Evolutionary conservation across 2,329 filamentous ascomycete genomes (phyloP).

Genomic region (Fusarium brachygibbosum): DNA sequence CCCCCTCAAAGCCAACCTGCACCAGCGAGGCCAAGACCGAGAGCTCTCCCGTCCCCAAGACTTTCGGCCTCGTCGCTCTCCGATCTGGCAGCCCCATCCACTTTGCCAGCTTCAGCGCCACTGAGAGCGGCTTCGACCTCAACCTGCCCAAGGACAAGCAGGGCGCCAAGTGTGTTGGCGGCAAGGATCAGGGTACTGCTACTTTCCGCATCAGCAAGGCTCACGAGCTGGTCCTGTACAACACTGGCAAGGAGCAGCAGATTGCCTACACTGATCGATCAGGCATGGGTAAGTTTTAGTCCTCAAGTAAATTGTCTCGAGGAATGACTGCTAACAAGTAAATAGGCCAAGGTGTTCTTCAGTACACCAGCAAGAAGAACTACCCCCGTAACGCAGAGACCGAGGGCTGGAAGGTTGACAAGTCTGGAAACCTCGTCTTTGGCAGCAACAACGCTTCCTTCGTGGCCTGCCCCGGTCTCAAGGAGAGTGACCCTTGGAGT

Average conservation of each 20-base stretch:
- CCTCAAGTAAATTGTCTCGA: fast-evolving
- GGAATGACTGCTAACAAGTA: not conserved
- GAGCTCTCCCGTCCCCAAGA: not conserved
- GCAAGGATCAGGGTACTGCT: conserved; percentile 56
- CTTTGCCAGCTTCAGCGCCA: conserved; percentile 60
- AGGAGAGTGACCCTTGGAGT: conserved; percentile 56
- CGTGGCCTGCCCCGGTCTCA: conserved; percentile 64
- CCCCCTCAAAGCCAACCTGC: conserved; percentile 6
- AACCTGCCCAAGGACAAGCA: conserved; percentile 54
- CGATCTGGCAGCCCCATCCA: conserved; percentile 65
- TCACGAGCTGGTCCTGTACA: conserved; percentile 62
- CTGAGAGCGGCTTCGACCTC: conserved; percentile 59
- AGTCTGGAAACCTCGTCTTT: conserved; percentile 40
- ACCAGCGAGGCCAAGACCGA: conserved; percentile 28
- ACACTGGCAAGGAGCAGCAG: conserved; percentile 58
- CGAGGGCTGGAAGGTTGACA: conserved; percentile 62
- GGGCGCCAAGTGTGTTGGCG: conserved; percentile 63
- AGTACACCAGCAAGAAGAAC: conserved; percentile 66
- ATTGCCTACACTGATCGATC: conserved; percentile 68
- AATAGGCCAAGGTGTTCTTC: conserved; percentile 65
- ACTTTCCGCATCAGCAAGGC: conserved; percentile 62
- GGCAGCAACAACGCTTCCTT: conserved; percentile 52
- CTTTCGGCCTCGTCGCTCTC: conserved; percentile 64
- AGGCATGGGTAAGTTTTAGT: conserved; percentile 65
- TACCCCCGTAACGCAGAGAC: conserved; percentile 56